A percentile compares a stretch with the other conserved stretches of the same genome.
Conservation (phyloP, 768 basidiomycete species). For the Lyophyllum decastes region DNA sequence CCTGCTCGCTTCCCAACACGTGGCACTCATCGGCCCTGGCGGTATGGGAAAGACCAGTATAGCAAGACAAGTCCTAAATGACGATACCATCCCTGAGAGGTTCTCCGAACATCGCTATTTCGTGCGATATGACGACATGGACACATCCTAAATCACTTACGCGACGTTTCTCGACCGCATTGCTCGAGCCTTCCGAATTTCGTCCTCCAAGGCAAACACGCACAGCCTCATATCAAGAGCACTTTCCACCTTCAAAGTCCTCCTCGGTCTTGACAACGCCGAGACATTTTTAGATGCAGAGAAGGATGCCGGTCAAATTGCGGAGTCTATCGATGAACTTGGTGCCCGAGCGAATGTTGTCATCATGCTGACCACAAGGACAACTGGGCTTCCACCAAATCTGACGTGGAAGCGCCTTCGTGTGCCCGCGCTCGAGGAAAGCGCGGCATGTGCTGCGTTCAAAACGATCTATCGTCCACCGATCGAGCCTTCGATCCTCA, state of each 20-base stretch:
- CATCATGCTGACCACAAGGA: conserved; percentile 11
- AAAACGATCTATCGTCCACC: conserved; percentile 1
- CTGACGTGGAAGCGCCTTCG: conserved; percentile 4
- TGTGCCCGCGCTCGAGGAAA: conserved; percentile 8
- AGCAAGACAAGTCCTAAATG: conserved; percentile 5
- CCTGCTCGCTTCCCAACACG: not conserved
- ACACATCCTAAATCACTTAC: conserved; percentile 3
- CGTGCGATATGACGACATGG: conserved; percentile 14
- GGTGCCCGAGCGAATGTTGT: conserved; percentile 8
- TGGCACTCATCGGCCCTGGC: conserved; percentile 14
- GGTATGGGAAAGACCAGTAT: conserved; percentile 17
- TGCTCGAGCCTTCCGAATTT: not conserved
- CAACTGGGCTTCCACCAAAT: conserved; percentile 6
- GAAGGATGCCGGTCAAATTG: conserved; percentile 8
- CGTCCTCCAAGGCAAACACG: not conserved
- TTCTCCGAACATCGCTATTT: conserved; percentile 9
- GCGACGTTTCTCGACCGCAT: conserved; percentile 10
- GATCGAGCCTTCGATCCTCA: not conserved
- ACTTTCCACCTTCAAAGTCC: not conserved
- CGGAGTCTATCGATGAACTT: conserved; percentile 6
- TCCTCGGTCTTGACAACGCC: conserved; percentile 16
- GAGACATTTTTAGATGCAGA: conserved; percentile 16
- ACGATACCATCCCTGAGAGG: not conserved
- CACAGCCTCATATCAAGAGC: not conserved
- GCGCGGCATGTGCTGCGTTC: conserved; percentile 5